Evolutionary conservation across 805 yeast genomes (phyloP), one percentile per base, ranked within the genome.

Genomic region (Yamadazyma phyllophila): DNA sequence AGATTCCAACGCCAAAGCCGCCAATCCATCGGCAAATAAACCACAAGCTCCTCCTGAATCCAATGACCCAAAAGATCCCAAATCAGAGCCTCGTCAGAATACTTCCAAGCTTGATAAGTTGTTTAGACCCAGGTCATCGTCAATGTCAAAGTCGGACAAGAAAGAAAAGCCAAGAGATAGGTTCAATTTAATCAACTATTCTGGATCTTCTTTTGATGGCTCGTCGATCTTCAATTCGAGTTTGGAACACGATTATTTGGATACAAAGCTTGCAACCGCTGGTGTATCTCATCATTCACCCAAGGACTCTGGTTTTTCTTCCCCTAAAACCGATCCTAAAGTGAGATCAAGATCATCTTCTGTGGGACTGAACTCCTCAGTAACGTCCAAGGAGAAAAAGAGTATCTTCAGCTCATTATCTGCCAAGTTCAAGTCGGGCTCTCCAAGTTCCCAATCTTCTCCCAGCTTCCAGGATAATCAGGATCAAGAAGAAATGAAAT

Each of bases 321-420:
- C 32, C 16, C 36, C 41, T 14, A 35, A 26, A 11, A 34, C 55
- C 3, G 41, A 49, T n/a, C 26, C 41, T 13, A 30, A 36, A 42
- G 48, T 49, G 2, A 37, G 49, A 7, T 45, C 54, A 15, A 44
- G 57, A 33, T 42, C 50, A 24, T 36, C 38, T 12, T 44, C 53
- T 7, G 44, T 43, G 10, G 41, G 51, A 11, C 44, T 49, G 24
- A 48, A 45, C 29, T 46, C 59, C 37, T 51, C 62, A 9, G 36
- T 52, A 10, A 46, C 61, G 2, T 54, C 58, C 7, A 46, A 43
- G 10, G 53, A 52, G 34, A 59, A 54, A 24, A 56, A 63, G 39
- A 61, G 71, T 2, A 39, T 71, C 4, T 69, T 71, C 53, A 62
- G 70, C 44, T 67, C 74, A 11, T 40, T 71, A 12, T 69, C 75